phyloP scores from a whole-genome alignment of 148 eudicot species.

The Diospyros kaki region DNA sequence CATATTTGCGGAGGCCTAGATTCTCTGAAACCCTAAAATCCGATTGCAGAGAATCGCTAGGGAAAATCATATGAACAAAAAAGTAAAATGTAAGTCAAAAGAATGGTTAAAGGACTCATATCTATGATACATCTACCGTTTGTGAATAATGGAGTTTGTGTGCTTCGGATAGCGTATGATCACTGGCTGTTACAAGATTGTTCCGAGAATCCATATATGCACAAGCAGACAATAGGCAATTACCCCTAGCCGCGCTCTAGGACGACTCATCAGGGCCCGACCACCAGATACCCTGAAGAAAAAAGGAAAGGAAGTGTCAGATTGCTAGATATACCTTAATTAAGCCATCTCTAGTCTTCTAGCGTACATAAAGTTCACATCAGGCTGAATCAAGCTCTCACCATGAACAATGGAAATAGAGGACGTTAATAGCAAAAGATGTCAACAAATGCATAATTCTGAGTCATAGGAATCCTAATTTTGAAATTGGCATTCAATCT shows the following conservation, averaged over 20 bases:
- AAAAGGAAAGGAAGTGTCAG: not conserved
- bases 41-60: constrained; percentile 32
- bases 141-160: constrained; percentile 5
- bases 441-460: not conserved
- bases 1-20: constrained; percentile 19
- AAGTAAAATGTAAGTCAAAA: constrained; percentile 5
- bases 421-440: not conserved
- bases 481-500: not conserved
- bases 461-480: not conserved
- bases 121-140: constrained; percentile 27
- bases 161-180: constrained; percentile 5
- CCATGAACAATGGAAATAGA: not conserved
- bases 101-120: constrained; percentile 3
- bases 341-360: not conserved
- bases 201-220: constrained; percentile 79
- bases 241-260: constrained; percentile 77
- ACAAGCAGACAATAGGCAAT: constrained; percentile 81
- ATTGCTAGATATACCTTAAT: not conserved
- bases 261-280: constrained; percentile 79
- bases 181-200: constrained; percentile 52
- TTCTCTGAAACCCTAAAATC: constrained; percentile 44
- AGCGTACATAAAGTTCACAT: not conserved
- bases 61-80: constrained; percentile 11
- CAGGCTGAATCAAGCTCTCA: not conserved
- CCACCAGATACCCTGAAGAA: constrained; percentile 74